Percentiles rank a stretch among this genome's conserved stretches.
Evolutionary conservation across 306 rosid species (phyloP).

Genomic region (Corylus heterophylla): DNA sequence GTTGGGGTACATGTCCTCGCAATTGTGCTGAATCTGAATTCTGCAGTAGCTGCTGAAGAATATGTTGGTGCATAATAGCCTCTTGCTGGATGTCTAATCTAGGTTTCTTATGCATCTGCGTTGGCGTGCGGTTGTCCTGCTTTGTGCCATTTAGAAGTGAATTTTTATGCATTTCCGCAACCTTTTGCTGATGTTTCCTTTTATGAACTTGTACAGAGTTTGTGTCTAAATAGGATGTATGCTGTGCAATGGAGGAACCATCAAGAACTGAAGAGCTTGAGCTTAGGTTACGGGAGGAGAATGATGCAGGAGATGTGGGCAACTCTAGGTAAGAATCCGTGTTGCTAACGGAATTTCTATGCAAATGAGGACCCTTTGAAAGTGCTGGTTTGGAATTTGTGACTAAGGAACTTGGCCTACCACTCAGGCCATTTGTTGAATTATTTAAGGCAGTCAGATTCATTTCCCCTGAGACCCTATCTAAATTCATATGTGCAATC

Average conservation of each 20-base stretch:
- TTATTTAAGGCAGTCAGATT: not conserved
- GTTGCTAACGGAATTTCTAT: not conserved
- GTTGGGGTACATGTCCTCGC: slow-evolving; percentile 29
- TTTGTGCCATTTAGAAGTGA: slow-evolving; percentile 10
- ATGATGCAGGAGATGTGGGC: not conserved
- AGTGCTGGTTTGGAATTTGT: not conserved
- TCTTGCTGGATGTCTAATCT: slow-evolving; percentile 23
- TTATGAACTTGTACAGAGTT: slow-evolving; percentile 12
- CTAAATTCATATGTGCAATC: slow-evolving; percentile 8
- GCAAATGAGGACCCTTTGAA: not conserved
- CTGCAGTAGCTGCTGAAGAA: slow-evolving; percentile 27
- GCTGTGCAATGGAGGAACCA: slow-evolving; percentile 15
- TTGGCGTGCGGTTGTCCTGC: slow-evolving; percentile 14
- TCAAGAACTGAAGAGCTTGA: not conserved
- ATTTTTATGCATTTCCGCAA: not conserved
- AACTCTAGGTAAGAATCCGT: not conserved
- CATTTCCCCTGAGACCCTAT: not conserved
- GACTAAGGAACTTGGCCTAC: slow-evolving; percentile 11
- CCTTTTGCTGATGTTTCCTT: slow-evolving; percentile 16
- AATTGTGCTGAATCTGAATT: slow-evolving; percentile 26
- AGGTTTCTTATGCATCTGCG: slow-evolving; percentile 20
- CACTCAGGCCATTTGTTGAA: not conserved
- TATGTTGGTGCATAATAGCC: slow-evolving; percentile 14
- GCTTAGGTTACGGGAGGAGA: not conserved
- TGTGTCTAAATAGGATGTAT: slow-evolving; percentile 10